These are phyloP conservation scores for Periconia sp. DNA, from an alignment of 2,329 filamentous ascomycete species.

Conservation along the genomic window DNA sequence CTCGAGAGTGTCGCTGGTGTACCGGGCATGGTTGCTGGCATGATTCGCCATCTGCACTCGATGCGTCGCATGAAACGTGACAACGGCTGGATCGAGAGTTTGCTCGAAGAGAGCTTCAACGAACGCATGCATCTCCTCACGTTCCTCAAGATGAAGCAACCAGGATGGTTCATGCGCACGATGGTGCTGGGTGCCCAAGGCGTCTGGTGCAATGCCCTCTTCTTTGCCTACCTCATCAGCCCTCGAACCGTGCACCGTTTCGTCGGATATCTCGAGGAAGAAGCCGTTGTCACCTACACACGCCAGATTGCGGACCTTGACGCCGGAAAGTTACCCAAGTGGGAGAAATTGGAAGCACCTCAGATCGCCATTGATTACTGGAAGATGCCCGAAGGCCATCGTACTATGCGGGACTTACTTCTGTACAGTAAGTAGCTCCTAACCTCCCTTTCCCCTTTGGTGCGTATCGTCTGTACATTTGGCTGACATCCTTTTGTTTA, in stretches of 20 bases:
- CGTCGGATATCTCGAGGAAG: constrained; percentile 95
- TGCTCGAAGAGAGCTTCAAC: constrained; percentile 88
- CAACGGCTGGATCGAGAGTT: constrained; percentile 94
- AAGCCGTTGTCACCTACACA: constrained; percentile 94
- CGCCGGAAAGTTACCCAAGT: constrained; percentile 77
- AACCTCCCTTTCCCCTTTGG: constrained; percentile 30
- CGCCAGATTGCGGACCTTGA: constrained; percentile 87
- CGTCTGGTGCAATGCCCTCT: constrained; percentile 94
- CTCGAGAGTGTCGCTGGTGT: constrained; percentile 93
- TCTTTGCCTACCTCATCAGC: constrained; percentile 82
- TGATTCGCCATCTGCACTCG: constrained; percentile 85
- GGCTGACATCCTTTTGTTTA: constrained; percentile 9
- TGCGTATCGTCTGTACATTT: not conserved
- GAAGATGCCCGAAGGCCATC: constrained; percentile 83
- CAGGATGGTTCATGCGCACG: constrained; percentile 85
- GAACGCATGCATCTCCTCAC: constrained; percentile 92
- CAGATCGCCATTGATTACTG: constrained; percentile 92
- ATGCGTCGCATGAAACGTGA: constrained; percentile 85
- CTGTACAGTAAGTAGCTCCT: constrained; percentile 67
- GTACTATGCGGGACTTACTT: constrained; percentile 83
- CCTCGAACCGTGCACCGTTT: constrained; percentile 91
- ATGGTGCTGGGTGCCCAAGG: constrained; percentile 93
- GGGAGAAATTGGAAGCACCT: constrained; percentile 76
- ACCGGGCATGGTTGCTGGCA: constrained; percentile 94
- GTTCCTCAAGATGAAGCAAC: constrained; percentile 88